Base-by-base conservation (phyloP, 495 filamentous ascomycete genomes). In the Penicillium canariense region DNA sequence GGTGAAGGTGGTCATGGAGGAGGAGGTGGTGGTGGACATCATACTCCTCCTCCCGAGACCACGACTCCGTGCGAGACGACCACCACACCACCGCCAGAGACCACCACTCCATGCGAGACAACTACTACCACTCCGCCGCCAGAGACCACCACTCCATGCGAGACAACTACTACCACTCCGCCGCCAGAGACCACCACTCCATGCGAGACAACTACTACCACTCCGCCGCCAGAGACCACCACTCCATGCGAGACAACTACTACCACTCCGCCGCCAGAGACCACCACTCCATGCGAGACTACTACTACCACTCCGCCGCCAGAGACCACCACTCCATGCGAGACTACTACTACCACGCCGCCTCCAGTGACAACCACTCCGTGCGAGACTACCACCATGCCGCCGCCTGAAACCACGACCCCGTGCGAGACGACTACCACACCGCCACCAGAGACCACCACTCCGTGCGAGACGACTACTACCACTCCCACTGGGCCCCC, bases 221-320 rank as follows among this genome's bases (percentile, higher is more conserved):
- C 53, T 46, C 31, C 26, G 27, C 34, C 44, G 4, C 48, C 57
- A 14, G 36, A 34, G 31, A 8, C 31, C 31, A 14, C 14, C 31
- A 34, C 31, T 17, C 36, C n/a, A n/a, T n/a, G 18, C 14, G 38
- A 12, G 30, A 49, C 48, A 2, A 25, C 59, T 1, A 27, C 43
- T 25, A 38, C 47, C 5, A 51, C 54, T 18, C 53, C 58, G 26
- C 54, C 59, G 3, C 57, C 53, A 15, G 56, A 60, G 31, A 60
- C 56, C 5, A 51, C 54, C n/a, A 56, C 58, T 32, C 54, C 59
- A 5, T 59, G 56, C 20, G 56, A 60, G 31, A 60, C 56, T n/a
- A 25, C 47, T 3, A 50, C 49, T 42, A 44, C 53, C 0, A 50
- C 56, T 46, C 43, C 50, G n/a, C 35, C 44, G 5, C 49, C 49